Evolutionary conservation across 2,329 filamentous ascomycete genomes (phyloP).

Genomic region (Bretziella fagacearum): DNA sequence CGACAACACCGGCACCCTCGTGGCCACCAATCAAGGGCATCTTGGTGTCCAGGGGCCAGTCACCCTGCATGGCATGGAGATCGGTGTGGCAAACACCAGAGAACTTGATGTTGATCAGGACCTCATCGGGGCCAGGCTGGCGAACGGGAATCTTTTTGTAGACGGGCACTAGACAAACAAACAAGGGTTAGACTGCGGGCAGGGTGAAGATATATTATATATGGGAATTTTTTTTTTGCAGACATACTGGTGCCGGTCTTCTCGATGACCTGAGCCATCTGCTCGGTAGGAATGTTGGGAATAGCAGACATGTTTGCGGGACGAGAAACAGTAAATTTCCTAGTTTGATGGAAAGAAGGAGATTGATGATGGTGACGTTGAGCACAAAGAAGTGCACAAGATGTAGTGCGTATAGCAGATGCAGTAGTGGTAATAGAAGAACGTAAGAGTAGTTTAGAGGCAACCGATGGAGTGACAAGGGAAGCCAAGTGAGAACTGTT

Average conservation of each 20-base stretch:
- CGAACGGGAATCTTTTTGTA: conserved; percentile 72
- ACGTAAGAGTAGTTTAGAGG: not conserved
- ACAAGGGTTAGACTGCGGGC: not conserved
- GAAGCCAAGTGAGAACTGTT: conserved; percentile 5
- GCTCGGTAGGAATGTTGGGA: conserved; percentile 51
- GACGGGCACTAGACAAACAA: conserved; percentile 31
- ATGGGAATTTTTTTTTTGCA: not conserved
- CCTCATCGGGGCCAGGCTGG: conserved; percentile 71
- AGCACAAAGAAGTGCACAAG: not conserved
- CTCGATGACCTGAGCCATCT: conserved; percentile 87
- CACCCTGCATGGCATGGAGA: conserved; percentile 61
- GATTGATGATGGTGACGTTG: not conserved
- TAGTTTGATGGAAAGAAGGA: not conserved
- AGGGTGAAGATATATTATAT: not conserved
- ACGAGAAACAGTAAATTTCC: conserved; percentile 10
- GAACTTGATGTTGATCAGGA: conserved; percentile 82
- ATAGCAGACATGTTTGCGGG: conserved; percentile 18
- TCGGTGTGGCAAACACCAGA: conserved; percentile 86
- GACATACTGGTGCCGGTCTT: conserved; percentile 55
- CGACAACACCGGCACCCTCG: conserved; percentile 66
- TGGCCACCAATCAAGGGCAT: conserved; percentile 72
- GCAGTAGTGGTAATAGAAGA: conserved; percentile 2
- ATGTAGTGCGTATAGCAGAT: conserved; percentile 1
- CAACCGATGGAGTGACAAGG: conserved; percentile 5
- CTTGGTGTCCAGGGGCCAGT: conserved; percentile 76